Conservation (phyloP, 768 basidiomycete genomes). For the Peribolospora baueri region DNA sequence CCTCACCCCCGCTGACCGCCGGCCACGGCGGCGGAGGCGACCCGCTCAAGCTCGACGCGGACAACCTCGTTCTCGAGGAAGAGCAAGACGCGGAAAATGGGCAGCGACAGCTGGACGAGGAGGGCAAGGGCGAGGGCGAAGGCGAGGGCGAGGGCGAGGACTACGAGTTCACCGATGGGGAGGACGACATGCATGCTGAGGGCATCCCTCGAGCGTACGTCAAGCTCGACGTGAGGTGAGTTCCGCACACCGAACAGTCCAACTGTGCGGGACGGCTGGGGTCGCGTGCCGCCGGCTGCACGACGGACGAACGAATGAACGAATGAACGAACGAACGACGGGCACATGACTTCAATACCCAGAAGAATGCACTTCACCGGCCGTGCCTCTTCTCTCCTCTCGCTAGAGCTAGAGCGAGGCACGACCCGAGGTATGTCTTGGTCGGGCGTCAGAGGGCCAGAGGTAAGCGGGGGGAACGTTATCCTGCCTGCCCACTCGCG, state of each 20-base stretch:
- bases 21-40: no score
- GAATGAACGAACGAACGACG: background rate
- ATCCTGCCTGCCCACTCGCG: no score
- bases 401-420: background rate
- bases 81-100: background rate
- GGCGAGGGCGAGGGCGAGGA: constrained; percentile 7
- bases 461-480: no score
- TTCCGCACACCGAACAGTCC: background rate
- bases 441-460: no score
- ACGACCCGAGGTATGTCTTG: background rate
- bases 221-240: constrained; percentile 12
- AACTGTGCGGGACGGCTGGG: background rate
- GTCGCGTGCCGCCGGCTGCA: background rate
- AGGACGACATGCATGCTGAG: constrained; percentile 11
- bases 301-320: background rate
- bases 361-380: constrained; percentile 4
- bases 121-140: background rate
- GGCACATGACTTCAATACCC: background rate
- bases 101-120: background rate
- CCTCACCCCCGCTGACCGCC: no score
- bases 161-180: background rate
- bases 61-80: background rate
- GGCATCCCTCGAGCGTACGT: constrained; percentile 10
- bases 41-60: no score
- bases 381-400: constrained; percentile 8